Base-by-base conservation (phyloP, 75 land plant genomes). In the Cryptomeria japonica region DNA sequence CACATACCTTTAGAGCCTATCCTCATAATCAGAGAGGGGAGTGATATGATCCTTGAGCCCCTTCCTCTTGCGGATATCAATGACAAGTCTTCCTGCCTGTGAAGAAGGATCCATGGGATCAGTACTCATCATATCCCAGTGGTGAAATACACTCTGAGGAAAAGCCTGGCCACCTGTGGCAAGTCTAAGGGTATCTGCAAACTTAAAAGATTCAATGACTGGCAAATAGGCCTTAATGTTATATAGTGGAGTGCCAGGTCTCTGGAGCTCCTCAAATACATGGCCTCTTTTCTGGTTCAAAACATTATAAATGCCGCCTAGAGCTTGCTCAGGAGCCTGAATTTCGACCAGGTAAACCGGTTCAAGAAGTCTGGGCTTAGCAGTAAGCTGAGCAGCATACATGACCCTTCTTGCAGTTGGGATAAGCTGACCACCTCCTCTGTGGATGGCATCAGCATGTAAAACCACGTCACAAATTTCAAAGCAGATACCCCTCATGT, bases 151-250 rank as follows among this genome's bases (percentile, higher is more conserved):
- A 64, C 93, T 91, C 86, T 95, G 95, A 0, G 96, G 96, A 92
- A 94, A 95, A 37, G 96, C 96, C 88, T 94, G 96, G 19, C 96
- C 95, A 3, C 96, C 94, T 10, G 96, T 95, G 19, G 96, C 93
- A 16, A 94, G 94, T 39, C 96, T 92, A 79, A 95, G 88, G 8
- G 90, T 89, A 53, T 90, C 77, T 3, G 95, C 93, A 80, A 95
- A 95, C 22, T 94, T 94, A 85, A 95, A 95, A 5, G 95, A 94
- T 80, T 95, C 96, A 64, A 95, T 85, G 80, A 95, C 96, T 14
- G 96, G 96, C 39, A 95, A 88, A 77, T 94, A 95, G 10, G 96
- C 95, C 92, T 95, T 93, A 88, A 95, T 94, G 90, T 95, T 95
- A 92, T 95, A 95, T 14, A 94, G 90, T 39, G 96, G 96, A 47